Evolutionary conservation across 495 filamentous ascomycete species (phyloP).

Genomic region (Cercophora newfieldiana): DNA sequence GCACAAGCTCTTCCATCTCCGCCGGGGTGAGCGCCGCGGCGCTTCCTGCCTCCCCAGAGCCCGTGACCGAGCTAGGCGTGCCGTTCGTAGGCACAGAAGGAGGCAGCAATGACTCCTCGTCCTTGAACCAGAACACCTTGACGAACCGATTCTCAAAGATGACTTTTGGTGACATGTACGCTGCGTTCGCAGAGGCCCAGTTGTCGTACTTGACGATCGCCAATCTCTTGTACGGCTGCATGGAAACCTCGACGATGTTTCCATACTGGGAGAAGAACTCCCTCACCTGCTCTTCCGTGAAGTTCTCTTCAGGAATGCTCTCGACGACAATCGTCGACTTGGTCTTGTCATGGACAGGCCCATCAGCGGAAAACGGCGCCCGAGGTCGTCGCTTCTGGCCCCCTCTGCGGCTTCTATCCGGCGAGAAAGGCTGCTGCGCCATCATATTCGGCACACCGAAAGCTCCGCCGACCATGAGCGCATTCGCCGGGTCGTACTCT

Average conservation of each 20-base stretch:
- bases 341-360: slow-evolving; percentile 70
- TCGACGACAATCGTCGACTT: slow-evolving; percentile 87
- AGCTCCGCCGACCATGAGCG: slow-evolving; percentile 30
- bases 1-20: slow-evolving; percentile 75
- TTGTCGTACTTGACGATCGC: slow-evolving; percentile 79
- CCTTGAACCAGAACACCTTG: slow-evolving; percentile 93
- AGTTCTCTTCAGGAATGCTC: slow-evolving; percentile 86
- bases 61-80: slow-evolving; percentile 22
- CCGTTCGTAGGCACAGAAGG: slow-evolving; percentile 22
- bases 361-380: slow-evolving; percentile 69
- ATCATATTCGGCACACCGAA: slow-evolving; percentile 7
- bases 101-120: slow-evolving; percentile 42
- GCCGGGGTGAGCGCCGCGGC: slow-evolving; percentile 52
- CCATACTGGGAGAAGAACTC: slow-evolving; percentile 88
- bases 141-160: slow-evolving; percentile 98
- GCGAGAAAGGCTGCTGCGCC: background rate
- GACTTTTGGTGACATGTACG: slow-evolving; percentile 87
- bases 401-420: slow-evolving; percentile 9
- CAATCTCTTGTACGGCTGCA: slow-evolving; percentile 75
- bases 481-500: slow-evolving; percentile 87
- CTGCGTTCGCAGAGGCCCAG: slow-evolving; percentile 72
- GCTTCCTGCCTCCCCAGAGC: slow-evolving; percentile 25
- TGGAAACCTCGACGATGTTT: slow-evolving; percentile 65
- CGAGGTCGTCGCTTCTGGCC: slow-evolving; percentile 40
- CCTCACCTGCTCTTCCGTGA: slow-evolving; percentile 70